Base-by-base conservation (phyloP, 768 basidiomycete species). In the Calocybe gangraenosa region DNA sequence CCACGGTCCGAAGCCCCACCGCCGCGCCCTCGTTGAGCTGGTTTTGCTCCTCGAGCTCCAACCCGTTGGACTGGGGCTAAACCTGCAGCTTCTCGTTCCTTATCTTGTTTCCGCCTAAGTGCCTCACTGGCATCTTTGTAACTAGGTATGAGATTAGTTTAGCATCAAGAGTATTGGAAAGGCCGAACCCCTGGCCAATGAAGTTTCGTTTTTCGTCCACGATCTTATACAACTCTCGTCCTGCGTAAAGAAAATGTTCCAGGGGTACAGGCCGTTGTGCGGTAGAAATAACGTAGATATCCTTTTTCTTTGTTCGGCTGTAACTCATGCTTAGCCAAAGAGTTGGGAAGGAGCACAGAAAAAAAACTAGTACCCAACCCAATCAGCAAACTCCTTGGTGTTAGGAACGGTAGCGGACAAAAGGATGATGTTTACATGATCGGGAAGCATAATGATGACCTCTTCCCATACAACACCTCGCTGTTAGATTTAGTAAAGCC, bases 381-480 rank as follows among this genome's bases (percentile, higher is more conserved):
- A 99, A 54, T 93, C 93, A 3, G 96, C 96, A 59, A 99, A 99
- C 59, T 98, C 96, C 60, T 87, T 91, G 10, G 94, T 92, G 58
- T 99, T 99, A 7, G 96, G 94, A 0, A 99, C 95, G 2, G 96
- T 99, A 7, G 96, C 96, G 2, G 94, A 97, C 13, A 99, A 72
- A 34, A 99, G 71, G 44, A 99, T 97, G 58, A 99, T 98, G 64
- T 88, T 95, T 62, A 98, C 88, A 65, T 99, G 95, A 53, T 98
- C 96, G 0, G 96, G 96, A 10, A 99, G 74, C 93, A 99, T 97
- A 63, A 99, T 99, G 54, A 99, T 99, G 20, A 99, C 95, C 67
- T 99, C 95, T 66, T 99, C 95, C 96, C 96, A 99, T 10, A 99
- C 96, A 14, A 99, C 96, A 32, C 96, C 96, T 60, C 96, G 78